phyloP scores from a whole-genome alignment of 129 eudicot genomes.

The Pulicaria dysenterica region DNA sequence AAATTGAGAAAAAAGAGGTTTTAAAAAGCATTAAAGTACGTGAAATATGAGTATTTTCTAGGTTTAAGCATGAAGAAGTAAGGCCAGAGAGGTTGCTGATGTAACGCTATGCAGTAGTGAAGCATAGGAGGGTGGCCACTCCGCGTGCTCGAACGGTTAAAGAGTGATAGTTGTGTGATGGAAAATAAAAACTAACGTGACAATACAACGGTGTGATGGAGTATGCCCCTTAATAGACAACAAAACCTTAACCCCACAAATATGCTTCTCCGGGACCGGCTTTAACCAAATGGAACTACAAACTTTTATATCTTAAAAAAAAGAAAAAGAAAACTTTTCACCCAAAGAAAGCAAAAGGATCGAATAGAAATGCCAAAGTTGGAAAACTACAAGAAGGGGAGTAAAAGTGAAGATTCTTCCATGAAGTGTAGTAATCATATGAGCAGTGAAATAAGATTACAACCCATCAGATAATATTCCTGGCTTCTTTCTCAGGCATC shows the following conservation, averaged over 20 bases:
- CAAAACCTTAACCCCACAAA: not conserved
- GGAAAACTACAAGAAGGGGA: slow-evolving; percentile 6
- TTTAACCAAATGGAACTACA: slow-evolving; percentile 2
- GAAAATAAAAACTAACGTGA: not conserved
- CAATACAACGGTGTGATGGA: too few species aligned
- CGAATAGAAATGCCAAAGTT: slow-evolving; percentile 25
- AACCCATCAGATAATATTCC: slow-evolving; percentile 29
- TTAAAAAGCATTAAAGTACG: too few species aligned
- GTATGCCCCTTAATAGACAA: too few species aligned
- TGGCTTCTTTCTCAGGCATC: slow-evolving; percentile 1
- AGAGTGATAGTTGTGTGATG: not conserved
- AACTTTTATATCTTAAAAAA: not conserved
- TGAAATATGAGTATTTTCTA: too few species aligned
- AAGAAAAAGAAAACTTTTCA: not conserved
- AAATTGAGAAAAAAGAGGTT: too few species aligned
- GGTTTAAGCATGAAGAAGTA: too few species aligned
- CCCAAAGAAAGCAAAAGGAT: slow-evolving; percentile 21
- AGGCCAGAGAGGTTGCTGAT: too few species aligned
- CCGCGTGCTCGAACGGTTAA: too few species aligned
- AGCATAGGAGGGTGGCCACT: too few species aligned
- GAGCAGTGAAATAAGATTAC: slow-evolving; percentile 16
- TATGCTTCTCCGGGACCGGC: not conserved
- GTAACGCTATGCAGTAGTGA: too few species aligned
- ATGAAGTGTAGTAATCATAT: slow-evolving; percentile 19
- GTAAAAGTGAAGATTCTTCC: slow-evolving; percentile 29